phyloP scores from a whole-genome alignment of 495 filamentous ascomycete species.

The Sphaerosporella brunnea region DNA sequence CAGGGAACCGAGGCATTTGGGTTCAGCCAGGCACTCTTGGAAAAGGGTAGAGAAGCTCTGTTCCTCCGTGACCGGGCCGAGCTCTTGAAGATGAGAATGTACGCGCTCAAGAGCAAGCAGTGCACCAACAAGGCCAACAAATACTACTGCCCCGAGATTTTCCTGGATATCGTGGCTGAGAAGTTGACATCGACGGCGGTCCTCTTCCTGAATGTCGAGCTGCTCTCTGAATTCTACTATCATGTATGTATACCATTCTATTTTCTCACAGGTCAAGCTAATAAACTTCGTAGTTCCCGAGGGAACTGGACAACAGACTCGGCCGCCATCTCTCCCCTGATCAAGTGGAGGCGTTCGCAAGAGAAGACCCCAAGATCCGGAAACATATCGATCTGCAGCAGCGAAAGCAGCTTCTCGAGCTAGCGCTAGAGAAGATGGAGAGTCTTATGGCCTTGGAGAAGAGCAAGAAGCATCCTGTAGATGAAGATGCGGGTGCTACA shows the following conservation, averaged over 20 bases:
- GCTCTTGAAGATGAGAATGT: slow-evolving; percentile 72
- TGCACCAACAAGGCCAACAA: slow-evolving; percentile 69
- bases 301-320: slow-evolving; percentile 76
- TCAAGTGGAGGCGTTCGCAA: slow-evolving; percentile 76
- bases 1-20: slow-evolving; percentile 73
- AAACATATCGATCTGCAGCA: slow-evolving; percentile 79
- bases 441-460: slow-evolving; percentile 58
- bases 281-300: slow-evolving; percentile 45
- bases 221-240: slow-evolving; percentile 92
- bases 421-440: slow-evolving; percentile 88
- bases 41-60: slow-evolving; percentile 76
- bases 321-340: slow-evolving; percentile 58
- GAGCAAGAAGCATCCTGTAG: slow-evolving; percentile 18
- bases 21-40: slow-evolving; percentile 65
- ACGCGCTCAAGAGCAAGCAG: slow-evolving; percentile 71
- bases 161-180: slow-evolving; percentile 89
- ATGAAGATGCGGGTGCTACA: slow-evolving; percentile 6
- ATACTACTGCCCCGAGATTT: slow-evolving; percentile 92
- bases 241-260: slow-evolving; percentile 29
- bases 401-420: slow-evolving; percentile 79
- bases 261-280: not conserved
- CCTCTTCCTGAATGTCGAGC: slow-evolving; percentile 92
- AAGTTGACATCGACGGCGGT: slow-evolving; percentile 90
- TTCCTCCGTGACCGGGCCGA: slow-evolving; percentile 85
- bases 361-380: slow-evolving; percentile 75